Evolutionary conservation across 2,329 filamentous ascomycete genomes (phyloP), one percentile per base, ranked within the genome.

Genomic region (Biscogniauxia marginata): DNA sequence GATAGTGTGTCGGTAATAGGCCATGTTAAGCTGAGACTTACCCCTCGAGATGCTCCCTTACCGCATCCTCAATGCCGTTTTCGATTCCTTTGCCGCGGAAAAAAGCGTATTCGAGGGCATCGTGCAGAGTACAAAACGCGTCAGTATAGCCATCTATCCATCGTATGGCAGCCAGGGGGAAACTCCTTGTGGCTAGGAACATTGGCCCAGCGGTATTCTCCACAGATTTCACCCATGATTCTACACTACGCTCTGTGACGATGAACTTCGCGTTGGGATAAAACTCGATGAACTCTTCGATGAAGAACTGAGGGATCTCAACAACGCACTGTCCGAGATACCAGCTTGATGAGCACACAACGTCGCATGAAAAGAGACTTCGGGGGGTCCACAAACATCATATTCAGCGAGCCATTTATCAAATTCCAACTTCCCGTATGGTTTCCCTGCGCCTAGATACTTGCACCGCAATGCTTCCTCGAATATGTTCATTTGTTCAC

Each of bases 251-350:
- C 48, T 73, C 70, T 0, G 67, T 68, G 46, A 73, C 64, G 30
- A 74, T 70, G 52, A 71, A 73, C 52, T 65, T 70, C 2, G 71
- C 68, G 11, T 71, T 56, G 0, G 71, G 70, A 21, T 72, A 71
- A 43, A 55, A 61, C 30, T 62, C 54, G 24, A 70, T 60, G 50
- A 70, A 59, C 23, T 70, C 67, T 11, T 68, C 64, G 2, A 63
- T 55, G 22, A 73, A 67, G 52, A 70, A 64, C 1, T 62, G 62
- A 4, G 61, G 53, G 23, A 67, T 63, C 49, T 67, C 65, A 44
- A 65, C 56, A 19, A 67, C 47, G 3, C 56, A 49, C 63, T 65
- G 46, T 30, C 11, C 11, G 22, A n/a, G n/a, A n/a, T 1, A 19
- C 19, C 11, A 20, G 11, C 25, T 22, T 49, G 45, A 48, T 23